Evolutionary conservation across 345 rosid genomes (phyloP), one percentile per base, ranked within the genome.

Genomic region (Sapria himalayana): DNA sequence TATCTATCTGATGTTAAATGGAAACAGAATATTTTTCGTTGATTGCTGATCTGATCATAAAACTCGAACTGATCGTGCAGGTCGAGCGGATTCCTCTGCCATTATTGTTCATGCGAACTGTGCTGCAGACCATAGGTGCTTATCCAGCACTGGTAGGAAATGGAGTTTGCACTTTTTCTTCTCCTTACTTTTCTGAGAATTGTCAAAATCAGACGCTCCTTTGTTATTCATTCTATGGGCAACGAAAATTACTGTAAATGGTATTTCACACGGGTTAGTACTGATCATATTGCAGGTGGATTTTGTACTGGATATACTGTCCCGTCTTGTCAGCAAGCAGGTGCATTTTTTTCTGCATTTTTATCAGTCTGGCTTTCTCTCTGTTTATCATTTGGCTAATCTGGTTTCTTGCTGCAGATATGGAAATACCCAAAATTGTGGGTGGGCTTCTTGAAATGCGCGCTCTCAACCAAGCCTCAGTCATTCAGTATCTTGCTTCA

Each of bases 61-160:
- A 20, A 27, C 37, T 31, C 22, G 14, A 17, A 32, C 56, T 51
- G 42, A 37, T 21, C 58, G 50, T 63, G 60, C 68, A 86, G 97
- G 94, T 89, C 61, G 93, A 82, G 70, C 98, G 74, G 65, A 89
- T 70, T 65, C 98, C 98, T 40, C 77, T 89, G 56, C 98, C 98
- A 41, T 67, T 89, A 55, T 66, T 89, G 59, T 89, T 89, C 73
- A 89, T 89, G 98, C 92, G 98, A 19, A 89, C 98, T 1, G 98
- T 82, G 31, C 66, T 89, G 60, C 94, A 89, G 66, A 80, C 98
- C 48, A 69, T 89, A 29, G 91, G 93, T 62, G 89, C 91, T 55
- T 89, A 73, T 65, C 98, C 98, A 35, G 93, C 77, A 22, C 58
- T 85, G 93, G 96, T 85, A 63, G 69, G 59, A 42, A 53, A 43